Conservation (phyloP, 306 rosid species). For the Castanopsis chinensis region DNA sequence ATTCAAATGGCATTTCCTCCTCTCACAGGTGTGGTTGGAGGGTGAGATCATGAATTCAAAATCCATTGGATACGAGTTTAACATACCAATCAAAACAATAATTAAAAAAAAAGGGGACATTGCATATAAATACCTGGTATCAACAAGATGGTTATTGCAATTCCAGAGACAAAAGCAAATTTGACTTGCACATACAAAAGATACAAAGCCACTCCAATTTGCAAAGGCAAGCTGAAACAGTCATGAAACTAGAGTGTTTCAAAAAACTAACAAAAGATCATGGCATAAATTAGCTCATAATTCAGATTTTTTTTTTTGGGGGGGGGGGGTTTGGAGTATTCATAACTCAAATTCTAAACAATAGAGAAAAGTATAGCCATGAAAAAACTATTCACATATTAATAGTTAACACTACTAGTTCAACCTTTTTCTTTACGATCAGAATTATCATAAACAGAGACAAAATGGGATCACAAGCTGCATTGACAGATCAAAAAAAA, state of each 20-base stretch:
- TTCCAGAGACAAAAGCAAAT: constrained; percentile 87
- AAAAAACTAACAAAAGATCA: constrained; percentile 12
- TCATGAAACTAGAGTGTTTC: constrained; percentile 20
- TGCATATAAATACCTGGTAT: constrained; percentile 75
- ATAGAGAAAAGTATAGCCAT: neutral
- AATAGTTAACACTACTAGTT: neutral
- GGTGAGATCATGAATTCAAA: neutral
- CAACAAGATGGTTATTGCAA: constrained; percentile 77
- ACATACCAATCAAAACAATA: neutral
- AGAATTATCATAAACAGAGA: neutral
- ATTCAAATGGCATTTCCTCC: no score
- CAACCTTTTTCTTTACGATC: neutral
- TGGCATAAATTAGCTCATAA: constrained; percentile 2
- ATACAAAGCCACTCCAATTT: constrained; percentile 87
- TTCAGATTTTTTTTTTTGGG: neutral
- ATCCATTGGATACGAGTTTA: neutral
- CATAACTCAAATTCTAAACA: neutral
- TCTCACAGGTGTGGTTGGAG: no score
- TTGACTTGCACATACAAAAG: constrained; percentile 90
- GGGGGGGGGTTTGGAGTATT: neutral
- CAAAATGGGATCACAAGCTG: neutral
- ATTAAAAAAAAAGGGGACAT: neutral
- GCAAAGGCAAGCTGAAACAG: constrained; percentile 90
- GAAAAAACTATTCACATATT: neutral
- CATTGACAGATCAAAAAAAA: neutral